Evolutionary conservation across 2,329 filamentous ascomycete species (phyloP).

Genomic region (Xylaria sp.): DNA sequence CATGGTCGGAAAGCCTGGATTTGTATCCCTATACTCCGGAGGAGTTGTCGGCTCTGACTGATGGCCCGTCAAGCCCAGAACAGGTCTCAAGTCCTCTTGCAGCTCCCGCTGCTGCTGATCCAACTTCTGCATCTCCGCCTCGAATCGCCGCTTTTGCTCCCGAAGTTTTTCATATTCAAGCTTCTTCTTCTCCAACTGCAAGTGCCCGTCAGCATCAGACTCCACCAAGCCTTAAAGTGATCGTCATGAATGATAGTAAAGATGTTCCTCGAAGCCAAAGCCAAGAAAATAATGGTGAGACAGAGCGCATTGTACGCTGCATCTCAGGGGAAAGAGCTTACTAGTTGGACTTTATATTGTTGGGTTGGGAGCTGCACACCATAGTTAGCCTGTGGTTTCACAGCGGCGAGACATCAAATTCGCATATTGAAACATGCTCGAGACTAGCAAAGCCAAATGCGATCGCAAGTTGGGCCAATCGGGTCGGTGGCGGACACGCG

Average conservation of each 20-base stretch:
- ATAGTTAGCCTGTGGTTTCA: constrained; percentile 48
- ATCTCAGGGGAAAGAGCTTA: constrained; percentile 59
- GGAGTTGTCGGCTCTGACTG: constrained; percentile 97
- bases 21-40: constrained; percentile 85
- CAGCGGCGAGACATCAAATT: constrained; percentile 47
- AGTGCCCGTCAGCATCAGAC: constrained; percentile 52
- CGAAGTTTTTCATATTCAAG: constrained; percentile 90
- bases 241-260: constrained; percentile 17
- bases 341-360: constrained; percentile 71
- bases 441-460: constrained; percentile 39
- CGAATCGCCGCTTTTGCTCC: constrained; percentile 88
- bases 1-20: constrained; percentile 77
- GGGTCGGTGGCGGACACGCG: constrained; percentile 24
- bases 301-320: neutral
- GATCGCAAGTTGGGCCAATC: constrained; percentile 29
- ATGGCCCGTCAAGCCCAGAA: constrained; percentile 70
- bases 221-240: constrained; percentile 17
- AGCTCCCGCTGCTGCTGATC: constrained; percentile 88
- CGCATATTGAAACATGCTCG: constrained; percentile 47
- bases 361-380: constrained; percentile 44
- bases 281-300: constrained; percentile 1
- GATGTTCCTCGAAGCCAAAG: neutral
- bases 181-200: constrained; percentile 91
- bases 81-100: constrained; percentile 76
- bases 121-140: constrained; percentile 90